Percentiles rank a stretch among this genome's conserved stretches.
Conservation (phyloP, 2,329 filamentous ascomycete genomes). For the Hirsutella rhossiliensis region DNA sequence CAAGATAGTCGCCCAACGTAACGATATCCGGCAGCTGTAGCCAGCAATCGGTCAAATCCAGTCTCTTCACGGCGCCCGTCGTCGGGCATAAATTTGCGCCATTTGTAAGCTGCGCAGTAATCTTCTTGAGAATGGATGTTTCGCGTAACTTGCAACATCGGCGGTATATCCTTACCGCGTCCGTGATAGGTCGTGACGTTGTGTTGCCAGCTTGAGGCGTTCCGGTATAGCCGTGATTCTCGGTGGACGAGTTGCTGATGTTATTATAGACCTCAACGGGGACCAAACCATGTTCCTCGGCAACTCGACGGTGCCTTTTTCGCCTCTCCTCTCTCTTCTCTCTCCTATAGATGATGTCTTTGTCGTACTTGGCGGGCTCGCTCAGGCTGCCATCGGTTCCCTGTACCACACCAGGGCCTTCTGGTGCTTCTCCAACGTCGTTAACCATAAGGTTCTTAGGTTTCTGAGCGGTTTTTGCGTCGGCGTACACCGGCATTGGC, state of each 20-base stretch:
- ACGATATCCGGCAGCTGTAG: constrained; percentile 74
- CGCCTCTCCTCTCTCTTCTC: constrained; percentile 95
- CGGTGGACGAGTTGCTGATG: constrained; percentile 46
- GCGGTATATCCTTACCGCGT: constrained; percentile 85
- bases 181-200: constrained; percentile 58
- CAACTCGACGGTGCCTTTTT: constrained; percentile 73
- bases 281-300: constrained; percentile 76
- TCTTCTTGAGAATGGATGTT: constrained; percentile 80
- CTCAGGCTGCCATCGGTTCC: too few relatives aligned
- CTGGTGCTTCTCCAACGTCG: too few relatives aligned
- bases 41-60: constrained; percentile 77
- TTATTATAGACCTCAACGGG: constrained; percentile 74
- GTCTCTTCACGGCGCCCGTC: constrained; percentile 63
- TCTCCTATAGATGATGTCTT: constrained; percentile 56
- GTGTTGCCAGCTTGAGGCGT: constrained; percentile 13
- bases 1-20: constrained; percentile 86
- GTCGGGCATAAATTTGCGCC: constrained; percentile 50
- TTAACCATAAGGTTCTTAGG: too few relatives aligned
- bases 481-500: constrained; percentile 65
- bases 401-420: too few relatives aligned
- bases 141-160: constrained; percentile 90
- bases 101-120: constrained; percentile 76
- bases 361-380: constrained; percentile 15
- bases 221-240: constrained; percentile 8
- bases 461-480: constrained; percentile 36